Evolutionary conservation across 2,329 filamentous ascomycete genomes (phyloP), one percentile per base, ranked within the genome.

Genomic region (Hymenoscyphus infarciens): DNA sequence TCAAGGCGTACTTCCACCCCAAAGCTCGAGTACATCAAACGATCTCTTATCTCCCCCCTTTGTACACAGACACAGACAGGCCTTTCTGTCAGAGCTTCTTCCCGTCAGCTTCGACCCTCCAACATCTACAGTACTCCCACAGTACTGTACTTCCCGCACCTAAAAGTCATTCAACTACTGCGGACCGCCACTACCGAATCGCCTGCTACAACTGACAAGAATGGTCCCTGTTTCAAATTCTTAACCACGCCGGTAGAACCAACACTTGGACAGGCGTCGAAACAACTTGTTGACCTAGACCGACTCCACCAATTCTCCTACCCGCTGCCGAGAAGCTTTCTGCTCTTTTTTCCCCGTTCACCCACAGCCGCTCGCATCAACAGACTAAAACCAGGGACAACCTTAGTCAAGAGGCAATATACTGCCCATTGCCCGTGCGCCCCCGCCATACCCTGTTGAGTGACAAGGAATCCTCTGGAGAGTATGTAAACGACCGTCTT

Each of bases 201-300:
- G 57, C 60, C 62, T 63, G 52, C 61, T 49, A 49, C 42, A 22
- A 22, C n/a, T 49, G 68, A 67, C 69, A 71, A 69, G 69, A 70
- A 69, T 73, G 66, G 66, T 70, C 67, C 64, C 66, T 70, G 71
- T 70, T 70, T 72, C 68, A 67, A 58, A 70, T 67, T 65, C 61
- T 65, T 69, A 70, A 70, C 55, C 67, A 62, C 62, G 56, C 62
- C 66, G 60, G 57, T 61, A 57, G 42, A 29, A 61, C 65, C 35
- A 66, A 62, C 65, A 70, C 68, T 69, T 70, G 62, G 68, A 71
- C 71, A 10, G 42, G 8, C n/a, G 66, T 72, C 69, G 70, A 72
- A 72, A 71, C 70, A 71, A 70, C 63, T 63, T 64, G 62, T 63
- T 63, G 55, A 64, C 45, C 65, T 67, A 67, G 62, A 53, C 25